Base-by-base conservation (phyloP, 257 asterid species). In the Mentha longifolia region DNA sequence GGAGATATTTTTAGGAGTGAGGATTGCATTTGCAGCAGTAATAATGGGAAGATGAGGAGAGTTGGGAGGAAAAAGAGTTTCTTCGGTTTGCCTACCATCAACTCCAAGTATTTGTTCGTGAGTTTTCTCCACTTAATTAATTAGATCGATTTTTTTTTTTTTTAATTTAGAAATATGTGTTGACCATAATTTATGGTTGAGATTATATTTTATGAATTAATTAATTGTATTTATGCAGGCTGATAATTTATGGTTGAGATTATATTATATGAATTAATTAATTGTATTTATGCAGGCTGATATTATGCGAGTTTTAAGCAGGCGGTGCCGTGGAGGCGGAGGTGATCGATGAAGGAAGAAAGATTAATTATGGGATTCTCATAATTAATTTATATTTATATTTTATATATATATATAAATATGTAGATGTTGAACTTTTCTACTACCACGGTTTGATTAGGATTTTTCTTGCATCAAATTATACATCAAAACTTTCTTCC, bases 281-380 rank as follows among this genome's bases (percentile, higher is more conserved):
- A n/a, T n/a, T n/a, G n/a, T 41, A 6, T 45, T 10, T 7, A 51
- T 31, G 69, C 88, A 88, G 96, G 86, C 62, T 9, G 85, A 85
- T 47, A 80, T 91, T 91, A 60, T 70, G 84, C 87, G 47, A 85
- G 87, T 83, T 76, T 91, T 35, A 90, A 85, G 84, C 86, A 82
- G 50, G 92, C 68, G 13, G 78, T 83, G 11, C 85, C 86, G 7
- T 80, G 91, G 97, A 80, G 87, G 77, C 84, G 85, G 14, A 67
- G 78, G 58, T 73, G 79, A 6, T 59, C n/a, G 54, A 42, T 67
- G 0, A 47, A 46, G 7, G 61, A 56, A 20, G 49, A 49, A 46
- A 15, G 46, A 37, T 37, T 0, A 0, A 10, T 47, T 14, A n/a
- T 12, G 16, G 19, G 17, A 47, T 49, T 42, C 47, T 42, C 47